These are phyloP conservation scores for Aureobasidium sp. DNA, from an alignment of 2,329 filamentous ascomycete species.

Conservation along the genomic window DNA sequence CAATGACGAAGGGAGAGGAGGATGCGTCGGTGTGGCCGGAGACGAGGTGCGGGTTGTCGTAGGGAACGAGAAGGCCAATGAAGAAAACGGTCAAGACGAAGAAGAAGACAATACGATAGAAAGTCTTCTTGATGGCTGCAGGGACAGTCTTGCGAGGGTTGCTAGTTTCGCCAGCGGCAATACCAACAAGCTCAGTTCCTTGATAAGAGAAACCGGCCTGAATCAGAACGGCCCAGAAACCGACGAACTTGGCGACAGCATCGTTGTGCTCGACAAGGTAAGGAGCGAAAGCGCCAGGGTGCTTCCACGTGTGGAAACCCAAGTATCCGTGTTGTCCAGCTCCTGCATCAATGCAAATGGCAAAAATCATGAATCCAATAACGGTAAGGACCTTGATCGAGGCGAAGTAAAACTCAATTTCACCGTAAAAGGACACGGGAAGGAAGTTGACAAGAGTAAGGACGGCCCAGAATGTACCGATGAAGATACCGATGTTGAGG, in stretches of 20 bases:
- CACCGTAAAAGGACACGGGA: slow-evolving; percentile 44
- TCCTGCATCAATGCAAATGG: slow-evolving; percentile 31
- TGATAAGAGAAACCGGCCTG: slow-evolving; percentile 50
- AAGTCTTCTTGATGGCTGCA: slow-evolving; percentile 28
- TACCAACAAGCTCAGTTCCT: slow-evolving; percentile 46
- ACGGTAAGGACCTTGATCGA: slow-evolving; percentile 44
- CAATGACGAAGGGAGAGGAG: slow-evolving; percentile 59
- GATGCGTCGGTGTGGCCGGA: slow-evolving; percentile 34
- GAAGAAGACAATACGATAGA: slow-evolving; percentile 29
- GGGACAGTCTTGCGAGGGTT: slow-evolving; percentile 42
- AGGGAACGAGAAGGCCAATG: slow-evolving; percentile 27
- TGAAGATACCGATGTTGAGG: slow-evolving; percentile 33
- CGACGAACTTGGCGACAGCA: slow-evolving; percentile 29
- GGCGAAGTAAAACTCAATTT: slow-evolving; percentile 48
- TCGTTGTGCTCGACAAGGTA: slow-evolving; percentile 22
- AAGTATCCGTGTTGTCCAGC: slow-evolving; percentile 48
- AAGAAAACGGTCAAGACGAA: slow-evolving; percentile 29
- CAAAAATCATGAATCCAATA: slow-evolving; percentile 36
- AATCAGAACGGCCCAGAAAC: slow-evolving; percentile 50
- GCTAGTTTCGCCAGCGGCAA: slow-evolving; percentile 44
- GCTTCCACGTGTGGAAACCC: slow-evolving; percentile 47
- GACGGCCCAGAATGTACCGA: slow-evolving; percentile 26
- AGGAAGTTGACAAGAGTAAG: slow-evolving; percentile 41
- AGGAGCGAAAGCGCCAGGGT: slow-evolving; percentile 29
- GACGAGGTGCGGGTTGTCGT: slow-evolving; percentile 29